Base-by-base conservation (phyloP, 2,329 filamentous ascomycete species). In the Triangularia setosa region DNA sequence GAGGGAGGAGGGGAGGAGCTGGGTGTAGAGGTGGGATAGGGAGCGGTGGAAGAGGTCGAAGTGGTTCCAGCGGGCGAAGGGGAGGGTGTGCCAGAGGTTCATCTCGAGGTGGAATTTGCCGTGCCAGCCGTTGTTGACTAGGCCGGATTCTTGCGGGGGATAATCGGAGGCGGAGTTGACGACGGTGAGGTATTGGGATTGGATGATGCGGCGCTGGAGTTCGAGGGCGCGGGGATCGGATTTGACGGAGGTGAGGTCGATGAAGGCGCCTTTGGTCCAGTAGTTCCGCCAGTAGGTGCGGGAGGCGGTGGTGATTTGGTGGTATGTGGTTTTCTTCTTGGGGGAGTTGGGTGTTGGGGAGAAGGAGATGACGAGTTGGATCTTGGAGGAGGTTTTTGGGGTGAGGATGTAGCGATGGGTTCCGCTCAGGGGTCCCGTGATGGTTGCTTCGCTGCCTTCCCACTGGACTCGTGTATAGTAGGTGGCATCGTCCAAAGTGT, bases 101-200 rank as follows among this genome's bases (percentile, higher is more conserved):
- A 85, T 84, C 65, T 85, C 83, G 57, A 84, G 71, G 75, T 79
- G 83, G 66, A 84, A 84, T 62, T 85, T 85, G 14, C 83, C 83
- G 64, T 83, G 83, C 82, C 83, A 85, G 21, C 82, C 79, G 69
- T 85, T 83, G 68, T 84, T 84, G 11, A 81, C 80, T 6, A 84
- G 75, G 6, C 82, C 82, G 53, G 70, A 72, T 52, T 73, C 72
- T 71, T 85, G 82, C 0, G 82, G 77, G 0, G 81, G 79, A 64
- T 79, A 77, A 53, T 75, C 74, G 1, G 81, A 82, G 23, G 82
- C 82, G 6, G 78, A 80, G 68, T 85, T 84, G 7, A 85, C 78
- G 3, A 80, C 80, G 1, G 82, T 75, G 2, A 85, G 76, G 67
- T 85, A 85, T 68, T 84, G 81, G 0, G 83, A 84, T 21, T 83